phyloP scores from a whole-genome alignment of 371 early-diverging fungal species.

The Mucor circinelloides region DNA sequence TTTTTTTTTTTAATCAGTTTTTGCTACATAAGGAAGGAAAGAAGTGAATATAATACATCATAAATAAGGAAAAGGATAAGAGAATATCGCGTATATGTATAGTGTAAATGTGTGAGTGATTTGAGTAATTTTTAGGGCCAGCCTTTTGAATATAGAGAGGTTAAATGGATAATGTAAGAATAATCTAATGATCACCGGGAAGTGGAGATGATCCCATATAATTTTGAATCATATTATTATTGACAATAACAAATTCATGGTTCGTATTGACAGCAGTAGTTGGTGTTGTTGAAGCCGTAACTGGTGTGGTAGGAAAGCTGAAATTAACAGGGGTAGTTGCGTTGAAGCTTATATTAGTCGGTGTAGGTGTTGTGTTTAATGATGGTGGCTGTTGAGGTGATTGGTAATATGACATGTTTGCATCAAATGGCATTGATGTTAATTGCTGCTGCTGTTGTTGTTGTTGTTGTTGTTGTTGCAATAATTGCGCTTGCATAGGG shows the following conservation, averaged over 20 bases:
- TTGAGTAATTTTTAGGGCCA: neutral
- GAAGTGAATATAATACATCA: neutral
- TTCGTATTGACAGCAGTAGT: neutral
- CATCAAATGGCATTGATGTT: neutral
- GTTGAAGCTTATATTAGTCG: neutral
- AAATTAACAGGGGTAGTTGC: neutral
- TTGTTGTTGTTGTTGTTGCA: neutral
- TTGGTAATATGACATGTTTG: neutral
- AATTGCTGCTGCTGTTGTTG: neutral
- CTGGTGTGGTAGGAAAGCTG: neutral
- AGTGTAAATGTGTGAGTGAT: neutral
- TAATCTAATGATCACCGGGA: neutral
- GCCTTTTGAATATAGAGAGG: neutral
- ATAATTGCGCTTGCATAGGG: neutral
- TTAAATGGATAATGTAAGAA: neutral
- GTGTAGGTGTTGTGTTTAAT: neutral
- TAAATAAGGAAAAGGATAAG: neutral
- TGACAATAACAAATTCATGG: neutral
- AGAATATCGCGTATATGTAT: neutral
- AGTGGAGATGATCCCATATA: slow-evolving; percentile 2
- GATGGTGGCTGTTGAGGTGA: neutral
- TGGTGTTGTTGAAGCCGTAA: neutral
- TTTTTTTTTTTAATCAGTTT: neutral
- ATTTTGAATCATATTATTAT: neutral
- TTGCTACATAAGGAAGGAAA: neutral